phyloP scores from a whole-genome alignment of 805 yeast species.

The Candida rishiriensis region DNA sequence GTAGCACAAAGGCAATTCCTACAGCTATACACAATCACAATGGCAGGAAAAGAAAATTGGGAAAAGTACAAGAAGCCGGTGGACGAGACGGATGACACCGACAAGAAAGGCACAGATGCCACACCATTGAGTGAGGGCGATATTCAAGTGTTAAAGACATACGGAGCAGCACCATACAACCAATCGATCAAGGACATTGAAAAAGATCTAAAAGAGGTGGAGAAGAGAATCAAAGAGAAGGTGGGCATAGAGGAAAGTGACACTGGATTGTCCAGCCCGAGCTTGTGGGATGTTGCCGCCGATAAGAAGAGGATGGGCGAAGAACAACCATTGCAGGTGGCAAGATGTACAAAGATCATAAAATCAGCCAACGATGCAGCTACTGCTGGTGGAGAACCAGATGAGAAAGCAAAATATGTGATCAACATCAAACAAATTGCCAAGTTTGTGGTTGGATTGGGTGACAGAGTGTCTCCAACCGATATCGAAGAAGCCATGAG shows the following conservation, averaged over 20 bases:
- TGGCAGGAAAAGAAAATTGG: conserved; percentile 99
- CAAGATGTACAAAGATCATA: conserved; percentile 96
- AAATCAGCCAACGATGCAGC: conserved; percentile 45
- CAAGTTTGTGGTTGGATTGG: conserved; percentile 93
- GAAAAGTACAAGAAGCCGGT: conserved; percentile 91
- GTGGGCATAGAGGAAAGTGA: conserved; percentile 93
- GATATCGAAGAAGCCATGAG: conserved; percentile 99
- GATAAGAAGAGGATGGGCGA: conserved; percentile 89
- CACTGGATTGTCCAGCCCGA: conserved; percentile 97
- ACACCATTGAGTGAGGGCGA: conserved; percentile 93
- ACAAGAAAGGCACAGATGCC: conserved; percentile 63
- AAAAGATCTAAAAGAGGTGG: conserved; percentile 79
- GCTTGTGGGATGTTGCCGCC: conserved; percentile 95
- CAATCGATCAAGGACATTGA: conserved; percentile 75
- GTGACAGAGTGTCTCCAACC: conserved; percentile 96
- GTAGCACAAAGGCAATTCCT: too few relatives aligned
- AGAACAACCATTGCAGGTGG: conserved; percentile 97
- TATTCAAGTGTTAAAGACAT: conserved; percentile 93
- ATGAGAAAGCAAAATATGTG: conserved; percentile 86
- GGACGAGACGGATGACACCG: conserved; percentile 48
- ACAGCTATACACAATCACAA: conserved; percentile 22
- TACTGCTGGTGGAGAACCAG: conserved; percentile 30
- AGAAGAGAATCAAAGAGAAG: conserved; percentile 85
- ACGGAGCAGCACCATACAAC: conserved; percentile 97
- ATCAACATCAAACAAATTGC: conserved; percentile 98